These are phyloP conservation scores for Penicillium polonicum DNA, from an alignment of 2,329 filamentous ascomycete species.

Conservation along the genomic window DNA sequence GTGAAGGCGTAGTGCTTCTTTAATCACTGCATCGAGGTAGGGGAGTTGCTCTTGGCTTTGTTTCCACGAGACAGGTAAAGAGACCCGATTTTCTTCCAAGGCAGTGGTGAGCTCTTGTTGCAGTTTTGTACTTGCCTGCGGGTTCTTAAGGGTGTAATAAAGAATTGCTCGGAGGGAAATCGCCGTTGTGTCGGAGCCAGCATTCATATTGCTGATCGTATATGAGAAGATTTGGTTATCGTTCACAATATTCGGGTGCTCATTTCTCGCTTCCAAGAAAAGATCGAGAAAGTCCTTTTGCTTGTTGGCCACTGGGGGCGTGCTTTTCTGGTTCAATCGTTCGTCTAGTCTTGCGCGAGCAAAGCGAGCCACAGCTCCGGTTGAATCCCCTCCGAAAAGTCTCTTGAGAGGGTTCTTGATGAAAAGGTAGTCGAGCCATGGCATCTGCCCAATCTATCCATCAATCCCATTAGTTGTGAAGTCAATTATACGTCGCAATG, in stretches of 20 bases:
- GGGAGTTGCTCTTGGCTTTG: constrained; percentile 28
- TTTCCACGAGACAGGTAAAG: constrained; percentile 24
- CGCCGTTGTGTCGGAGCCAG: constrained; percentile 39
- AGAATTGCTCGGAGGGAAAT: constrained; percentile 34
- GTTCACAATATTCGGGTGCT: constrained; percentile 24
- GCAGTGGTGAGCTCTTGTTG: constrained; percentile 48
- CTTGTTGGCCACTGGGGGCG: background rate
- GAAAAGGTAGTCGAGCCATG: constrained; percentile 37
- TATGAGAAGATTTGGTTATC: constrained; percentile 31
- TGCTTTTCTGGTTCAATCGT: constrained; percentile 13
- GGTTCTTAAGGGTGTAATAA: constrained; percentile 33
- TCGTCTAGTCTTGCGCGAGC: constrained; percentile 23
- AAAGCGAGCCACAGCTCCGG: constrained; percentile 24
- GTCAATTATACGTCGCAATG: no score
- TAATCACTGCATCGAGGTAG: constrained; percentile 33
- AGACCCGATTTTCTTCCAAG: constrained; percentile 12
- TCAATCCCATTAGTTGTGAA: background rate
- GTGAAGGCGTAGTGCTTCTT: constrained; percentile 30
- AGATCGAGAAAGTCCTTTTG: constrained; percentile 31
- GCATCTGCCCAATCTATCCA: constrained; percentile 33
- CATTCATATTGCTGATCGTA: constrained; percentile 31
- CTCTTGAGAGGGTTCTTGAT: constrained; percentile 34
- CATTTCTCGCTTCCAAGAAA: constrained; percentile 30
- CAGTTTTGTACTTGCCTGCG: constrained; percentile 40
- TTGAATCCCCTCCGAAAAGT: constrained; percentile 19